Evolutionary conservation across 2,329 filamentous ascomycete genomes (phyloP).

Genomic region (Exophiala lecanii-corni): DNA sequence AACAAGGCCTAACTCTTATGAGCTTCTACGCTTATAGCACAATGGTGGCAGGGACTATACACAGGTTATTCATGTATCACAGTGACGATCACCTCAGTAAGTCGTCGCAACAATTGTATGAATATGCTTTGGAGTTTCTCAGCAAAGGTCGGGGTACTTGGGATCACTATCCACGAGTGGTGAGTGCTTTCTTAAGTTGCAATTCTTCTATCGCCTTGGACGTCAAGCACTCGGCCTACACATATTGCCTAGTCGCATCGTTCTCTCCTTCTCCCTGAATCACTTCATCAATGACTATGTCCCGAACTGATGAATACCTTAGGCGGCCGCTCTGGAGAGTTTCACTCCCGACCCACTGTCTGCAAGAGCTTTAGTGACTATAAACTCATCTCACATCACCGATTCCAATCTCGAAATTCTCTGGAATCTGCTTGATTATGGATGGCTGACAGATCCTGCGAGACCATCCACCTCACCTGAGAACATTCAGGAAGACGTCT

Average conservation of each 20-base stretch:
- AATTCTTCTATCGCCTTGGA: background rate
- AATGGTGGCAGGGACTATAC: conserved; percentile 27
- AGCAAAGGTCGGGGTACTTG: conserved; percentile 5
- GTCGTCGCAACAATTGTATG: conserved; percentile 7
- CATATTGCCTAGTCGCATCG: too few relatives aligned
- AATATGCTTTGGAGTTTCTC: conserved; percentile 10
- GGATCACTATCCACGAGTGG: conserved; percentile 11
- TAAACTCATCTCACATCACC: background rate
- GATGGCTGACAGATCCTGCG: conserved; percentile 15
- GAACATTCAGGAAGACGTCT: background rate
- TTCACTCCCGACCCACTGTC: conserved; percentile 9
- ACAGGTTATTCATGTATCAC: conserved; percentile 11
- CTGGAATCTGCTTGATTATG: conserved; percentile 16
- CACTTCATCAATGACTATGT: too few relatives aligned
- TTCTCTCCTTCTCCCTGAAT: too few relatives aligned
- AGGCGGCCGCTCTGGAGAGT: conserved; percentile 6
- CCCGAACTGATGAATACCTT: background rate
- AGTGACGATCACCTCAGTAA: conserved; percentile 6
- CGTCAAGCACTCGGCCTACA: too few relatives aligned
- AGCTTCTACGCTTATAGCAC: conserved; percentile 34
- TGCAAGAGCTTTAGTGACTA: conserved; percentile 9
- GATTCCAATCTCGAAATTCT: conserved; percentile 7
- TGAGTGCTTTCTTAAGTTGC: conserved; percentile 4
- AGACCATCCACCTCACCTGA: background rate
- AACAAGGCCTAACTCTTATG: conserved; percentile 25